Conservation (phyloP, 108 stramenopile genomes). For the Fragilaria crotonensis region DNA sequence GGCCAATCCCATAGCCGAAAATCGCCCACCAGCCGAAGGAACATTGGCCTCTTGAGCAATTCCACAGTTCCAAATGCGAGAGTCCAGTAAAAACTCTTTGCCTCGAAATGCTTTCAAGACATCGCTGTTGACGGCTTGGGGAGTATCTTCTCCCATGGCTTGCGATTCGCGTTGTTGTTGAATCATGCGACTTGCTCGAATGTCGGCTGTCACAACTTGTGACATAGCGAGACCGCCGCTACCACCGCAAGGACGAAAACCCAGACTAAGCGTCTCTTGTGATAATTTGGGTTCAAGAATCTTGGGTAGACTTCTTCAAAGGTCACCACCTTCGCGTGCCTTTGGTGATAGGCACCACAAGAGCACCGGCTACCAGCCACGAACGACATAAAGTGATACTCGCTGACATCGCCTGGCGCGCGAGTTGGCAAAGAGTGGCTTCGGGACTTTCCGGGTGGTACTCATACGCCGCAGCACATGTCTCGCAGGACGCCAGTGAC, state of each 20-base stretch:
- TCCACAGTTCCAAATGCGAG: constrained; percentile 4
- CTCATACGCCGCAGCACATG: constrained; percentile 10
- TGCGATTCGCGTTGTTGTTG: constrained; percentile 5
- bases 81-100: constrained; percentile 1
- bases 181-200: constrained; percentile 10
- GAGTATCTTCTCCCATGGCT: constrained; percentile 1
- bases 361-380: constrained; percentile 13
- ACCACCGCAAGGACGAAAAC: neutral
- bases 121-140: neutral
- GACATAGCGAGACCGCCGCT: neutral
- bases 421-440: neutral
- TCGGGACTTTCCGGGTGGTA: constrained; percentile 9
- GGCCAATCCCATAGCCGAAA: constrained; percentile 4
- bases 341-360: constrained; percentile 15
- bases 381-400: constrained; percentile 7
- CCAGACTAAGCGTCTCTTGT: neutral
- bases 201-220: constrained; percentile 1
- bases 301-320: constrained; percentile 1
- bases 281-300: neutral
- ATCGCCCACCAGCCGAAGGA: constrained; percentile 4
- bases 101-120: constrained; percentile 1
- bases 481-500: constrained; percentile 19
- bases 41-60: neutral
- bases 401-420: neutral
- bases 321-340: neutral